Conservation (phyloP, 2,329 filamentous ascomycete genomes). For the Cladosporium sp. region DNA sequence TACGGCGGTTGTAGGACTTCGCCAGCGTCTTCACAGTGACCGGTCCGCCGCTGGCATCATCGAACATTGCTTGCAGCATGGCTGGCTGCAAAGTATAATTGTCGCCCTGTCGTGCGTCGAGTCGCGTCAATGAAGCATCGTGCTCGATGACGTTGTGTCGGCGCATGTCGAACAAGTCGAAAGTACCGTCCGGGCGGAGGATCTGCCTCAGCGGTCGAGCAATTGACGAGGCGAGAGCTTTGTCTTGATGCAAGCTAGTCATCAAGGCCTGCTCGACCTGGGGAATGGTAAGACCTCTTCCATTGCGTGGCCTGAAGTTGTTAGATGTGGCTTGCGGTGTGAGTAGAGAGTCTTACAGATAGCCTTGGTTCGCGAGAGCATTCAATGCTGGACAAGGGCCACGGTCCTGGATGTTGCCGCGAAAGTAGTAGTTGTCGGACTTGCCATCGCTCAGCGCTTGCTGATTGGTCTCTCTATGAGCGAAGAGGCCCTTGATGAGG, state of each 20-base stretch:
- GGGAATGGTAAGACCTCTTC: constrained; percentile 35
- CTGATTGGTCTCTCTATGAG: constrained; percentile 15
- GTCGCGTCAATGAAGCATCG: constrained; percentile 37
- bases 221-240: constrained; percentile 30
- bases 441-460: constrained; percentile 24
- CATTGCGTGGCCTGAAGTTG: constrained; percentile 35
- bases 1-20: constrained; percentile 33
- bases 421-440: constrained; percentile 19
- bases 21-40: constrained; percentile 34
- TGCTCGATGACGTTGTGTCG: constrained; percentile 39
- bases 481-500: constrained; percentile 24
- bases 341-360: constrained; percentile 29
- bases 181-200: constrained; percentile 33
- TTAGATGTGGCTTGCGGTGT: not conserved
- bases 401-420: constrained; percentile 26
- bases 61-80: constrained; percentile 36
- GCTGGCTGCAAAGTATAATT: constrained; percentile 38
- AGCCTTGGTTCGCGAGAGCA: constrained; percentile 37
- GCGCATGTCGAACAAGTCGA: constrained; percentile 36
- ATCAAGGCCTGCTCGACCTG: constrained; percentile 34
- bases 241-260: constrained; percentile 14
- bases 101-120: constrained; percentile 38
- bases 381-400: constrained; percentile 36
- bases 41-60: constrained; percentile 35
- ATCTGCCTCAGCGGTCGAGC: constrained; percentile 27